Evolutionary conservation across 1,284 basidiomycete species (phyloP), one percentile per base, ranked within the genome.

Genomic region (Ceratobasidium sp.): DNA sequence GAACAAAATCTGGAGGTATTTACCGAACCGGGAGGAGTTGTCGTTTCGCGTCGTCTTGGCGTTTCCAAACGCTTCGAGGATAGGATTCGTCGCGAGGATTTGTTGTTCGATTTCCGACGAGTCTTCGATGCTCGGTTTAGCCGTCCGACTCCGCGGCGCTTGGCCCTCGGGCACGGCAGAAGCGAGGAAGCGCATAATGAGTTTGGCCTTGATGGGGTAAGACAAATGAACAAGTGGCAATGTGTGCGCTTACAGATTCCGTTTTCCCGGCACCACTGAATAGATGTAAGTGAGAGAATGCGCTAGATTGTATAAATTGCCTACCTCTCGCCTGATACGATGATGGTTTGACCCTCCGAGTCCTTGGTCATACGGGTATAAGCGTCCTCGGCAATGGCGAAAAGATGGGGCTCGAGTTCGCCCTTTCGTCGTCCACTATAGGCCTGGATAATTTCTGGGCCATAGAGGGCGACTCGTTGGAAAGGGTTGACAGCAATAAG

Each of bases 31-130:
- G 17, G 96, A 99, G 15, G 95, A 98, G 80, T 99, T 99, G 81
- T 99, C 97, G 77, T 99, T 99, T 69, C 97, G 87, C 3, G 96
- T 98, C 31, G 97, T 99, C 81, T 99, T 99, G 20, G 97, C 97
- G 79, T 99, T 99, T 75, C 97, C 97, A 75, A 99, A 99, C 0
- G 97, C 94, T 80, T 99, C 97, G 77, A 99, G 91, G 76, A 98
- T 98, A 20, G 97, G 97, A 78, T 99, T 99, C 35, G 96, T 98
- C 38, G 97, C 97, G 54, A 99, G 83, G 72, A 99, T 99, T 79
- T 98, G 96, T 68, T 91, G 88, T 78, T 99, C 97, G 71, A 96
- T 94, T 79, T 98, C 96, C 78, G 91, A 96, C 1, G 91, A 91
- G 73, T 93, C 91, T 75, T 92, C 89, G 62, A 91, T 77, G 7